phyloP scores from a whole-genome alignment of 345 rosid species.

The Pistacia integerrima region DNA sequence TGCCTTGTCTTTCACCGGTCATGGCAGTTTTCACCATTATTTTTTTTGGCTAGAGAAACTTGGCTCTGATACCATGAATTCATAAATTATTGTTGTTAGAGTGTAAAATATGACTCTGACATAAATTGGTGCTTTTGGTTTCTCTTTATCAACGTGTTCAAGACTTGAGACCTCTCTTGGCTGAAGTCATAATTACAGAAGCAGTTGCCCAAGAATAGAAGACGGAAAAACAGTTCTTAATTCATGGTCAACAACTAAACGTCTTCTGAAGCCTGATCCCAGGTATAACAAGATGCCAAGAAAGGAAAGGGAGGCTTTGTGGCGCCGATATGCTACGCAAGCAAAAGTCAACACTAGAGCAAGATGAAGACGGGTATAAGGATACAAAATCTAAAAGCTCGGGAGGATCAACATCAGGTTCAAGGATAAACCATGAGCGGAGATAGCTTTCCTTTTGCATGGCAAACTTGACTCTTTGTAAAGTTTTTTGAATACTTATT shows the following conservation, averaged over 20 bases:
- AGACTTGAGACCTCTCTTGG: conserved; percentile 70
- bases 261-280: conserved; percentile 65
- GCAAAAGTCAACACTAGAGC: conserved; percentile 46
- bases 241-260: conserved; percentile 94
- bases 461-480: conserved; percentile 17
- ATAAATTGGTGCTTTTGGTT: conserved; percentile 3
- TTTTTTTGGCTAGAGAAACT: too few relatives aligned
- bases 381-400: conserved; percentile 53
- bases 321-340: conserved; percentile 42
- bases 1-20: too few relatives aligned
- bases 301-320: too few relatives aligned
- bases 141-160: conserved; percentile 56
- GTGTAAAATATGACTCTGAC: not conserved
- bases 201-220: conserved; percentile 67
- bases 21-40: too few relatives aligned
- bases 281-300: conserved; percentile 63
- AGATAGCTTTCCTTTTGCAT: conserved; percentile 24
- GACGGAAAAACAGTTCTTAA: conserved; percentile 75
- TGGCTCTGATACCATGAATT: too few relatives aligned
- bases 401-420: conserved; percentile 34
- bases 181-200: conserved; percentile 70
- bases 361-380: conserved; percentile 45
- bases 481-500: not conserved
- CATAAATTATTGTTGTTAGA: too few relatives aligned
- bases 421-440: conserved; percentile 11